Conservation (phyloP, 75 land plant genomes). For the Selaginella tamariscina region DNA sequence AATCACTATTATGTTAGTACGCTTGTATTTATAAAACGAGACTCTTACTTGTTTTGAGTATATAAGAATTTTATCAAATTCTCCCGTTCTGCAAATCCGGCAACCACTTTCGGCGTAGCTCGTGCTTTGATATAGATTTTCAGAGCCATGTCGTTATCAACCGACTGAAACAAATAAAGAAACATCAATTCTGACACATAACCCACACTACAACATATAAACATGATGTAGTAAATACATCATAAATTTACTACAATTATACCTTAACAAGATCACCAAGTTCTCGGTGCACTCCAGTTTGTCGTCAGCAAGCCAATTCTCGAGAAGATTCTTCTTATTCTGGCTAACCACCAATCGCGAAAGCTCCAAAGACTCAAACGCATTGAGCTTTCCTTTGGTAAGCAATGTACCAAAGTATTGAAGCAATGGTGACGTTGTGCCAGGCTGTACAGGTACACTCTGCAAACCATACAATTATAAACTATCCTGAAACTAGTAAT, state of each 20-base stretch:
- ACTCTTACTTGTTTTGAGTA: conserved; percentile 92
- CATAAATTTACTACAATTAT: neutral
- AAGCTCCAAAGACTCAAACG: conserved; percentile 90
- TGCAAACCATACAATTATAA: conserved; percentile 24
- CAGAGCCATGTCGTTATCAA: conserved; percentile 94
- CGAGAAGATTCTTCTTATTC: conserved; percentile 90
- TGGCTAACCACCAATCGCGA: conserved; percentile 96
- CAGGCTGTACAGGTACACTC: conserved; percentile 99
- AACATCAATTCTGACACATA: too few species aligned
- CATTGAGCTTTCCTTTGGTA: conserved; percentile 90
- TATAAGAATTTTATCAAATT: conserved; percentile 92
- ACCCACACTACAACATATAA: too few species aligned
- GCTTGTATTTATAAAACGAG: too few species aligned
- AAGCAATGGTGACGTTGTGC: conserved; percentile 91
- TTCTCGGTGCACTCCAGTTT: conserved; percentile 96
- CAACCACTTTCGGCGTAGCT: conserved; percentile 96
- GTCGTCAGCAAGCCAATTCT: conserved; percentile 98
- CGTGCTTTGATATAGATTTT: conserved; percentile 96
- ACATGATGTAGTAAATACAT: neutral
- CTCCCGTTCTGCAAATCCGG: conserved; percentile 96
- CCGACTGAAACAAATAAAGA: conserved; percentile 56
- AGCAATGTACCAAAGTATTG: conserved; percentile 97
- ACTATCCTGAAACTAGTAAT: too few species aligned
- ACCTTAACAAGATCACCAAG: conserved; percentile 99
- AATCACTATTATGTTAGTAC: too few species aligned